A percentile compares a stretch with the other conserved stretches of the same genome.
phyloP scores from a whole-genome alignment of 2,329 filamentous ascomycete species.

The Aspergillus viridinutans region DNA sequence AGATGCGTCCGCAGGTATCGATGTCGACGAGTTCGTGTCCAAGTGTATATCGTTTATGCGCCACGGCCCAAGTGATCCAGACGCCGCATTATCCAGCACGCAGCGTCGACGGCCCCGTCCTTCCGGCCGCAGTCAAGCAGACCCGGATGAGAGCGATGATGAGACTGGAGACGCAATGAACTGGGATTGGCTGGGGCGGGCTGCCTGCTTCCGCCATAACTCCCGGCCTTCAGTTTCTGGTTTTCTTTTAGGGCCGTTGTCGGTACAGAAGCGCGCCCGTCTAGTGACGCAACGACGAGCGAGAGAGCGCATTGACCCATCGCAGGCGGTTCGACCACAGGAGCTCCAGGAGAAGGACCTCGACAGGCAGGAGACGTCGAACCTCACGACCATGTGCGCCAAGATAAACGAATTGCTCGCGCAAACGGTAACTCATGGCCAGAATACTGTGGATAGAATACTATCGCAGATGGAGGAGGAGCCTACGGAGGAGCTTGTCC shows the following conservation, averaged over 20 bases:
- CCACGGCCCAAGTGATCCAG: slow-evolving; percentile 54
- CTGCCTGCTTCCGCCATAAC: slow-evolving; percentile 69
- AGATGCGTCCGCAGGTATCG: slow-evolving; percentile 68
- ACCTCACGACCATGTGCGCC: slow-evolving; percentile 73
- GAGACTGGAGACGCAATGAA: slow-evolving; percentile 74
- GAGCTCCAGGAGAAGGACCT: slow-evolving; percentile 72
- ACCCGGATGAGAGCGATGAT: slow-evolving; percentile 60
- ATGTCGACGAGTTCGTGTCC: slow-evolving; percentile 86
- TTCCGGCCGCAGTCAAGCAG: slow-evolving; percentile 20
- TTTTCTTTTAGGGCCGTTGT: slow-evolving; percentile 84
- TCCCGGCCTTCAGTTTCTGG: slow-evolving; percentile 71
- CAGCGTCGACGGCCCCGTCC: slow-evolving; percentile 39
- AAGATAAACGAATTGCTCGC: slow-evolving; percentile 64
- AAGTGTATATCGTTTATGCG: slow-evolving; percentile 89
- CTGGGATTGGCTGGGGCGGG: slow-evolving; percentile 78
- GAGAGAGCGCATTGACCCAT: slow-evolving; percentile 61
- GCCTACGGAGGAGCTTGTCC: slow-evolving; percentile 35
- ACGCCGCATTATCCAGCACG: slow-evolving; percentile 43
- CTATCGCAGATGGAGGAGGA: slow-evolving; percentile 26
- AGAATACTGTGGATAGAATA: slow-evolving; percentile 48
- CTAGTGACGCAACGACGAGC: slow-evolving; percentile 67
- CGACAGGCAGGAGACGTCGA: slow-evolving; percentile 69
- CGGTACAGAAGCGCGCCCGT: slow-evolving; percentile 78
- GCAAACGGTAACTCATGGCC: slow-evolving; percentile 40
- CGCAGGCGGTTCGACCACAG: slow-evolving; percentile 68